Conservation (phyloP, 2,329 filamentous ascomycete species). For the Cladosporium sphaerospermum region DNA sequence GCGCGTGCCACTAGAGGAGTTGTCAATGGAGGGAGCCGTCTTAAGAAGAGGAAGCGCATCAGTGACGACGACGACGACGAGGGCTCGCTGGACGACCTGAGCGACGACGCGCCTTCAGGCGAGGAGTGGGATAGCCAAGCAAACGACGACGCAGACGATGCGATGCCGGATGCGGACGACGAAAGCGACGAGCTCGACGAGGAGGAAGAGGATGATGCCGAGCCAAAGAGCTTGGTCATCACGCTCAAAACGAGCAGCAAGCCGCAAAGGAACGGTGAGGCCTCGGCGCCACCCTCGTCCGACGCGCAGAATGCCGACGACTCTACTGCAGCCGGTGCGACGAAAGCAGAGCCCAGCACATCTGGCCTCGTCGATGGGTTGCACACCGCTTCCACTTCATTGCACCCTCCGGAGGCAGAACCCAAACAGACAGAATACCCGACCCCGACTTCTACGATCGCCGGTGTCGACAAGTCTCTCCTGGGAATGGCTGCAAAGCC, state of each 20-base stretch:
- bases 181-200: conserved; percentile 1
- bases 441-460: conserved; percentile 1
- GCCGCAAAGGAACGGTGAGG: neutral
- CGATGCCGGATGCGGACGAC: conserved; percentile 7
- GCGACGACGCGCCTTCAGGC: conserved; percentile 52
- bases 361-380: neutral
- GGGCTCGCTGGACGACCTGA: conserved; percentile 48
- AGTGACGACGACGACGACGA: conserved; percentile 51
- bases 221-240: conserved; percentile 9
- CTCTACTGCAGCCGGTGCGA: neutral
- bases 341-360: neutral
- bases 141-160: conserved; percentile 8
- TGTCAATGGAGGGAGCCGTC: conserved; percentile 22
- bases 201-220: conserved; percentile 5
- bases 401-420: neutral
- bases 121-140: conserved; percentile 50
- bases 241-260: conserved; percentile 7
- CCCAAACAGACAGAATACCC: conserved; percentile 1
- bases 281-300: no score
- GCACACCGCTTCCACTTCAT: neutral
- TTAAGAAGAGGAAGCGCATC: conserved; percentile 40
- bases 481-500: neutral
- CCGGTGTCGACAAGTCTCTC: neutral
- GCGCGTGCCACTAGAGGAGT: conserved; percentile 34
- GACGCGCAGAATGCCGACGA: neutral